These are phyloP conservation scores for Cinnamomum micranthum DNA, from an alignment of 164 flowering plant genomes.

Conservation along the genomic window DNA sequence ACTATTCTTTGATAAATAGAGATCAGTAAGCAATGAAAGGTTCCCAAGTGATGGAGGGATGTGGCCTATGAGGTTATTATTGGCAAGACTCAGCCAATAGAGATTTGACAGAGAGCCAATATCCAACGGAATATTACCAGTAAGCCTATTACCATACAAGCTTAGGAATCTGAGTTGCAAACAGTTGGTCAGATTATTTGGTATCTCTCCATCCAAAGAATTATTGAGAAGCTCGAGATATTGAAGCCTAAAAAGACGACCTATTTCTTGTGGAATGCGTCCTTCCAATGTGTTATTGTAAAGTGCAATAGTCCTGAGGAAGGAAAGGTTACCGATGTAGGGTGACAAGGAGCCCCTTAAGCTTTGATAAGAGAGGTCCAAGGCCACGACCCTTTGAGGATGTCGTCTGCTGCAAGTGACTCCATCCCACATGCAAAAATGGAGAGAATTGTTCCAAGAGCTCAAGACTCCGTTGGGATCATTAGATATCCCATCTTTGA, in stretches of 20 bases:
- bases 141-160: not conserved
- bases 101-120: not conserved
- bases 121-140: not conserved
- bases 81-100: not conserved
- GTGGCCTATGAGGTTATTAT: not conserved
- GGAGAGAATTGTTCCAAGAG: slow-evolving; percentile 31
- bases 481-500: slow-evolving; percentile 16
- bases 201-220: slow-evolving; percentile 25
- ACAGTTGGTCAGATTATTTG: slow-evolving; percentile 21
- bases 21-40: not conserved
- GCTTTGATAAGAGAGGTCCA: slow-evolving; percentile 13
- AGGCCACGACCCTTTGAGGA: slow-evolving; percentile 17
- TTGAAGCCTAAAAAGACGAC: slow-evolving; percentile 25
- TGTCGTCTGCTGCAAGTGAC: slow-evolving; percentile 24
- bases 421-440: slow-evolving; percentile 37
- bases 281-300: slow-evolving; percentile 31
- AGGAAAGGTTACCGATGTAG: slow-evolving; percentile 36
- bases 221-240: slow-evolving; percentile 29
- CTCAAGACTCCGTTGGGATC: slow-evolving; percentile 25
- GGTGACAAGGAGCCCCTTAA: slow-evolving; percentile 31
- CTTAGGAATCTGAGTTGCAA: slow-evolving; percentile 20
- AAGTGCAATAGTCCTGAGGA: slow-evolving; percentile 31
- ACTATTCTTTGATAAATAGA: too few relatives aligned
- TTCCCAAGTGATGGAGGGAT: not conserved
- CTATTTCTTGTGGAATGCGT: slow-evolving; percentile 25